phyloP scores from a whole-genome alignment of 768 basidiomycete genomes.

The Termitomyces sp. region DNA sequence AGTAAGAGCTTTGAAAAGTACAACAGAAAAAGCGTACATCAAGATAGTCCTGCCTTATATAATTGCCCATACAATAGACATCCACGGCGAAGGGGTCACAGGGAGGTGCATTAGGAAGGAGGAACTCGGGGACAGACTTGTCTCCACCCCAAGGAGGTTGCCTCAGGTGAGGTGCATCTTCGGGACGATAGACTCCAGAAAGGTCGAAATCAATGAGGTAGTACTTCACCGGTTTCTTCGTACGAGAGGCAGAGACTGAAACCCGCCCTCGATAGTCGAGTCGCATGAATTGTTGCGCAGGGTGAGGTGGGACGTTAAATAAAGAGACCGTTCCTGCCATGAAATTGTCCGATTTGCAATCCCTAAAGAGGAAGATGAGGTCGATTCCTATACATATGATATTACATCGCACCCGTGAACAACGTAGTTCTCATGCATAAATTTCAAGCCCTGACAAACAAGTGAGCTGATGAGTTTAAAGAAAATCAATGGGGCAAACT shows the following conservation, averaged over 20 bases:
- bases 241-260: conserved; percentile 12
- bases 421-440: not conserved
- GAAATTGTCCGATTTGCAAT: not conserved
- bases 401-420: not conserved
- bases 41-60: conserved; percentile 18
- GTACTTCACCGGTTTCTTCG: conserved; percentile 21
- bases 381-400: not conserved
- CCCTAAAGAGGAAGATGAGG: not conserved
- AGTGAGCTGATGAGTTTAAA: not conserved
- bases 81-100: conserved; percentile 33
- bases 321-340: not conserved
- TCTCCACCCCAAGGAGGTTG: conserved; percentile 35
- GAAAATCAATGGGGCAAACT: not conserved
- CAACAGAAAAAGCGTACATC: conserved; percentile 5
- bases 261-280: not conserved
- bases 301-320: not conserved
- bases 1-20: not conserved
- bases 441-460: not conserved
- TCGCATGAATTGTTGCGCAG: not conserved
- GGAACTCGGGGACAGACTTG: conserved; percentile 34
- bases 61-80: conserved; percentile 33
- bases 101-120: conserved; percentile 10
- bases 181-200: conserved; percentile 21
- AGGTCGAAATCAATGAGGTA: conserved; percentile 29
- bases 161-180: conserved; percentile 12